Evolutionary conservation across 352 stramenopile genomes (phyloP).

Genomic region (Globisporangium carolinianum): DNA sequence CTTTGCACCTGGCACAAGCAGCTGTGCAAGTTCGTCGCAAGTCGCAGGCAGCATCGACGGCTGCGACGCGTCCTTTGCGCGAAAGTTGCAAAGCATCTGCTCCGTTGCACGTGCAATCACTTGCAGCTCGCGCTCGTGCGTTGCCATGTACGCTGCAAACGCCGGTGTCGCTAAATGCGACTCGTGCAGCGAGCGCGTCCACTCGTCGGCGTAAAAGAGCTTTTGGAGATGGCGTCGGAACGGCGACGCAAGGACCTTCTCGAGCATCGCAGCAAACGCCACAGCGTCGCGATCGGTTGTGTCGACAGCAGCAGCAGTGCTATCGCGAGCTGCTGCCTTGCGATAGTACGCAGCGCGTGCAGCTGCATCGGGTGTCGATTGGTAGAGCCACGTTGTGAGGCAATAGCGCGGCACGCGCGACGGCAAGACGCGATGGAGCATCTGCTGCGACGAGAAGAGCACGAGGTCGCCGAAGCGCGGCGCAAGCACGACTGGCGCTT

Average conservation of each 20-base stretch:
- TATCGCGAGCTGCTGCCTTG: neutral
- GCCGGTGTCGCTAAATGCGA: slow-evolving; percentile 43
- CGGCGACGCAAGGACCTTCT: slow-evolving; percentile 46
- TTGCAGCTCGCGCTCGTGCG: slow-evolving; percentile 38
- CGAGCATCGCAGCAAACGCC: slow-evolving; percentile 25
- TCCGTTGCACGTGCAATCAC: slow-evolving; percentile 42
- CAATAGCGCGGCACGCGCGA: slow-evolving; percentile 37
- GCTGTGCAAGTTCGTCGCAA: slow-evolving; percentile 19
- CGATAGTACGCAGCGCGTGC: slow-evolving; percentile 22
- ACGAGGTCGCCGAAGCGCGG: slow-evolving; percentile 63
- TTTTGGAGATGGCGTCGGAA: slow-evolving; percentile 66
- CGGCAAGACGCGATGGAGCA: slow-evolving; percentile 72
- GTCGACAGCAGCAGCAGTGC: neutral
- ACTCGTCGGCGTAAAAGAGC: slow-evolving; percentile 45
- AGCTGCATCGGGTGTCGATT: slow-evolving; percentile 15
- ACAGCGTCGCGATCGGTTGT: neutral
- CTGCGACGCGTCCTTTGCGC: slow-evolving; percentile 23
- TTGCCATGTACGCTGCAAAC: slow-evolving; percentile 61
- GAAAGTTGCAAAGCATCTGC: slow-evolving; percentile 61
- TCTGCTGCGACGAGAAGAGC: slow-evolving; percentile 73
- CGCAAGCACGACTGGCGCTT: slow-evolving; percentile 33
- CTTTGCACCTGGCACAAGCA: slow-evolving; percentile 16
- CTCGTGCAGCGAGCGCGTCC: slow-evolving; percentile 44
- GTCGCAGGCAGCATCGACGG: slow-evolving; percentile 24
- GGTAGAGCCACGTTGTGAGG: slow-evolving; percentile 73